phyloP scores from a whole-genome alignment of 2,329 filamentous ascomycete species.

The Fusarium buxicola region DNA sequence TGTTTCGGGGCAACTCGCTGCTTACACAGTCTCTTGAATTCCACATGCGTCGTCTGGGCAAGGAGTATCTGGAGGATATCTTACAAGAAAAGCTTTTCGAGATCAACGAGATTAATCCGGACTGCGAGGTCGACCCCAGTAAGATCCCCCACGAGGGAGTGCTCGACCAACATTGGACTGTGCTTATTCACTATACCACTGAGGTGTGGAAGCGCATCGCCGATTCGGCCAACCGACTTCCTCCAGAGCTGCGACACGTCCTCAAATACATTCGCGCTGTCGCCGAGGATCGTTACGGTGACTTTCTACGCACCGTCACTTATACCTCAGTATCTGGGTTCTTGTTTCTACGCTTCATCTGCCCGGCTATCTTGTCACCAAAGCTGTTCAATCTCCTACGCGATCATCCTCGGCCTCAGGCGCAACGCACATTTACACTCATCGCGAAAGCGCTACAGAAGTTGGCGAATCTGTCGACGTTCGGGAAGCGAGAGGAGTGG shows the following conservation, averaged over 20 bases:
- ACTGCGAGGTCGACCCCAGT: slow-evolving; percentile 96
- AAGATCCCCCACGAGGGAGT: slow-evolving; percentile 74
- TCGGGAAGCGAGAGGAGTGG: slow-evolving; percentile 96
- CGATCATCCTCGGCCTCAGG: slow-evolving; percentile 85
- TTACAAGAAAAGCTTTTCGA: slow-evolving; percentile 87
- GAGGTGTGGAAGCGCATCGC: slow-evolving; percentile 88
- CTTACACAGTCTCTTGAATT: slow-evolving; percentile 93
- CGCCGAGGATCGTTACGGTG: slow-evolving; percentile 93
- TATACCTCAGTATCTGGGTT: slow-evolving; percentile 98
- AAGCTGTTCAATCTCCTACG: slow-evolving; percentile 88
- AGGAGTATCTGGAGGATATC: slow-evolving; percentile 90
- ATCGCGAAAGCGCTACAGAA: slow-evolving; percentile 94
- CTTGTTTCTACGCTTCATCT: slow-evolving; percentile 93
- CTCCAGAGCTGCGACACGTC: slow-evolving; percentile 83
- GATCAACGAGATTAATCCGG: slow-evolving; percentile 89
- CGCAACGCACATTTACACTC: slow-evolving; percentile 88
- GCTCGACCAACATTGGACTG: slow-evolving; percentile 84
- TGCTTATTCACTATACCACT: slow-evolving; percentile 79
- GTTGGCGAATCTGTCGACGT: slow-evolving; percentile 88
- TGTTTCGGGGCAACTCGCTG: slow-evolving; percentile 95
- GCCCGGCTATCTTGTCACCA: slow-evolving; percentile 93
- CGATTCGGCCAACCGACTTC: slow-evolving; percentile 78
- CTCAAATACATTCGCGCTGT: slow-evolving; percentile 93
- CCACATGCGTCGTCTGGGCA: slow-evolving; percentile 94
- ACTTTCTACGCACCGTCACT: slow-evolving; percentile 87